Percentiles rank a stretch among this genome's conserved stretches.
phyloP scores from a whole-genome alignment of 2,329 filamentous ascomycete species.

The Colletotrichum lentis region DNA sequence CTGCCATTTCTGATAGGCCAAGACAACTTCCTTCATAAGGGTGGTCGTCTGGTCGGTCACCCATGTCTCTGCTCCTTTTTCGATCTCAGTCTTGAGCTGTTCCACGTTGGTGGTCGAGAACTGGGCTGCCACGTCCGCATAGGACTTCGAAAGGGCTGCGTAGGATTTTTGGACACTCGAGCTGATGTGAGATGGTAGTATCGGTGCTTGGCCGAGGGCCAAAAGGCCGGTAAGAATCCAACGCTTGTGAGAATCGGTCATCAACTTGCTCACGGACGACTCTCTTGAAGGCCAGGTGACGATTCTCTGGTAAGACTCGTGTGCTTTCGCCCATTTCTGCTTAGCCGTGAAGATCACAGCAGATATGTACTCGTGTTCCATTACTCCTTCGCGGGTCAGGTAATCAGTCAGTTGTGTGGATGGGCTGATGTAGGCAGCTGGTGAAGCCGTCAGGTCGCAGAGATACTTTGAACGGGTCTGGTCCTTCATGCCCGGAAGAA shows the following conservation, averaged over 20 bases:
- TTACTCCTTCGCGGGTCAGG: slow-evolving; percentile 61
- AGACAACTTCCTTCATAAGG: slow-evolving; percentile 73
- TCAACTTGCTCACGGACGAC: slow-evolving; percentile 73
- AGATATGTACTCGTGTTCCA: slow-evolving; percentile 73
- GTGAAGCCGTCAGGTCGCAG: slow-evolving; percentile 57
- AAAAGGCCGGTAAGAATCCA: slow-evolving; percentile 84
- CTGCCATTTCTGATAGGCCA: slow-evolving; percentile 77
- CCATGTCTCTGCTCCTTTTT: slow-evolving; percentile 68
- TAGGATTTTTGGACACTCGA: slow-evolving; percentile 63
- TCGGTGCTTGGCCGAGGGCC: slow-evolving; percentile 66
- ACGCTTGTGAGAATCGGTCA: slow-evolving; percentile 91
- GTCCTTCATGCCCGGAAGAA: slow-evolving; percentile 62
- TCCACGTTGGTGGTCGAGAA: slow-evolving; percentile 67
- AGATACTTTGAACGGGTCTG: slow-evolving; percentile 50
- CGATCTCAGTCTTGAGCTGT: slow-evolving; percentile 70
- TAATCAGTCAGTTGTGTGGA: slow-evolving; percentile 65
- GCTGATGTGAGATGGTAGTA: slow-evolving; percentile 65
- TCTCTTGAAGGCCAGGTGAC: slow-evolving; percentile 73
- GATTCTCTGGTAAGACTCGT: slow-evolving; percentile 68
- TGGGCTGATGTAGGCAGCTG: slow-evolving; percentile 66
- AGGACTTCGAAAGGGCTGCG: slow-evolving; percentile 69
- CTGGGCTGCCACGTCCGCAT: slow-evolving; percentile 72
- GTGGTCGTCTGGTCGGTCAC: slow-evolving; percentile 75
- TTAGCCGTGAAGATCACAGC: slow-evolving; percentile 71
- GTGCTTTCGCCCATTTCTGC: slow-evolving; percentile 69